Percentiles rank a stretch among this genome's conserved stretches.
Conservation (phyloP, 1,139 yeast genomes). For the Magnusiomyces ingens region DNA sequence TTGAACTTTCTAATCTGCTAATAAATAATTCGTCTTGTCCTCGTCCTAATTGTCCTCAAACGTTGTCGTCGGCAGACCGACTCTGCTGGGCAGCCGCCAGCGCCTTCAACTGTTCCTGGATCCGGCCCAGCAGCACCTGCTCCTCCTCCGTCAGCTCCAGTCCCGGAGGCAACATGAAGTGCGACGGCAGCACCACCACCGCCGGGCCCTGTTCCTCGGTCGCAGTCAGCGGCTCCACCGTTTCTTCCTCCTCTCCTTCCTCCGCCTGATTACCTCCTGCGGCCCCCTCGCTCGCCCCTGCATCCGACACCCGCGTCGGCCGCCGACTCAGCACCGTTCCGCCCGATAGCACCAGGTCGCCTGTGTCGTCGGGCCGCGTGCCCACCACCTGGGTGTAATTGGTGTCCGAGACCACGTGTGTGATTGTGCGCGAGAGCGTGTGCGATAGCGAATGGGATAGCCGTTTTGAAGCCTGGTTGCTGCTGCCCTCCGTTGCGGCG, state of each 20-base stretch:
- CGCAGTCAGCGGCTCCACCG: neutral
- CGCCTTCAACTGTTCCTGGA: constrained; percentile 13
- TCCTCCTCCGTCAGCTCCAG: constrained; percentile 16
- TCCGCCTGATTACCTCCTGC: neutral
- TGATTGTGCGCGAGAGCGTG: neutral
- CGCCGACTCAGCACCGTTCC: too few species aligned
- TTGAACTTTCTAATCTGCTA: neutral
- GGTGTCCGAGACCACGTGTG: neutral
- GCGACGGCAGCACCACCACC: constrained; percentile 15
- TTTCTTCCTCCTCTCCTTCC: neutral
- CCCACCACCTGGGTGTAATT: constrained; percentile 12
- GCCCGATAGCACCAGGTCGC: constrained; percentile 7
- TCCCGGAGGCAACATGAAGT: constrained; percentile 13
- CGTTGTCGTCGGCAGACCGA: too few species aligned
- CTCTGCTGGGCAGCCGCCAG: too few species aligned
- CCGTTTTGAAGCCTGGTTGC: neutral
- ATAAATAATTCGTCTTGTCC: constrained; percentile 1
- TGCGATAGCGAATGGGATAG: neutral
- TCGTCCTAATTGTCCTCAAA: too few species aligned
- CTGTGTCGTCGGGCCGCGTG: constrained; percentile 9
- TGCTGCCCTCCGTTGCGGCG: neutral
- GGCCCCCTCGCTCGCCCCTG: too few species aligned
- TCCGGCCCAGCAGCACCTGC: constrained; percentile 14
- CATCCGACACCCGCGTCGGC: too few species aligned
- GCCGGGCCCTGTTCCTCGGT: neutral